Evolutionary conservation across 2,329 filamentous ascomycete genomes (phyloP).

Genomic region (Sordariomycetes sp.): DNA sequence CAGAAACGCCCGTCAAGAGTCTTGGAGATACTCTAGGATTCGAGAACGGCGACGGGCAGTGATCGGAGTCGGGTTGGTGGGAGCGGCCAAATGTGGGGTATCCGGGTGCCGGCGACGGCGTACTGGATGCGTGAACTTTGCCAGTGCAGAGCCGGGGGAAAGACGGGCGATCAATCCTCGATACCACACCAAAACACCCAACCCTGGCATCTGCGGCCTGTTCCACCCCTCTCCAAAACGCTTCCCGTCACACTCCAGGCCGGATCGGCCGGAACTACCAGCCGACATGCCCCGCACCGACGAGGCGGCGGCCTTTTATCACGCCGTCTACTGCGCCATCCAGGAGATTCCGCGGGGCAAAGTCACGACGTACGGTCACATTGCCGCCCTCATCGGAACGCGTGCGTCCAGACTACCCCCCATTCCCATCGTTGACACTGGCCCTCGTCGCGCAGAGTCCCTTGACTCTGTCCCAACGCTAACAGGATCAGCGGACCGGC

Average conservation of each 20-base stretch:
- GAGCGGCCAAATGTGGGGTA: too few relatives aligned
- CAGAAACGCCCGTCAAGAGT: too few relatives aligned
- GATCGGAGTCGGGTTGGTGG: too few relatives aligned
- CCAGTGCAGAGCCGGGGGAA: too few relatives aligned
- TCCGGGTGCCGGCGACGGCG: too few relatives aligned
- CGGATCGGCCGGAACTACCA: not conserved
- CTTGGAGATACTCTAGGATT: too few relatives aligned
- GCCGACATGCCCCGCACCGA: constrained; percentile 55
- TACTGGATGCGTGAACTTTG: too few relatives aligned
- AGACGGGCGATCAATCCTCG: too few relatives aligned
- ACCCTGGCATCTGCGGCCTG: too few relatives aligned
- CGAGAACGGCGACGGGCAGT: too few relatives aligned
- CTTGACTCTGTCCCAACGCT: not conserved
- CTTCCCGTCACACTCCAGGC: not conserved
- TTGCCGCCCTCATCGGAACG: constrained; percentile 57
- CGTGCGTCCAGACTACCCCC: constrained; percentile 34
- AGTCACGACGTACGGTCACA: constrained; percentile 81
- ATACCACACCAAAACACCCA: too few relatives aligned
- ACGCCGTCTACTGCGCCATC: constrained; percentile 68
- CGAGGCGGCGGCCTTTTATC: constrained; percentile 62
- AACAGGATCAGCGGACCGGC: constrained; percentile 43
- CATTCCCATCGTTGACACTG: not conserved
- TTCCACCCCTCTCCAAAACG: too few relatives aligned
- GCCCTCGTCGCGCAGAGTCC: not conserved
- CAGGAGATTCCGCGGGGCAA: constrained; percentile 73